phyloP scores from a whole-genome alignment of 2,329 filamentous ascomycete genomes.

The Epichloe glyceriae region DNA sequence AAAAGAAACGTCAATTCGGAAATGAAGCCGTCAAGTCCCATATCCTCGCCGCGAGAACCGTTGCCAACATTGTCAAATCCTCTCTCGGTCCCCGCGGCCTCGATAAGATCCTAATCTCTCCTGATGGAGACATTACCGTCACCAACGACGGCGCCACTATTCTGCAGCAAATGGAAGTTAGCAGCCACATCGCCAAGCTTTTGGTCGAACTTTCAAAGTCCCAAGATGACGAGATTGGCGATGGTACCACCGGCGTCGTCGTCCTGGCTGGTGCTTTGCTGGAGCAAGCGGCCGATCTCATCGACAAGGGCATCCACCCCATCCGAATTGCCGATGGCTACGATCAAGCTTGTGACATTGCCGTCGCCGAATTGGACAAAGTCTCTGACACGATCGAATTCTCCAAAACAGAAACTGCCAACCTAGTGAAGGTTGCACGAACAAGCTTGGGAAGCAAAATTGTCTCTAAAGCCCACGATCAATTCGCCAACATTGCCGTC shows the following conservation, averaged over 20 bases:
- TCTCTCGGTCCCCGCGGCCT: constrained; percentile 90
- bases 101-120: constrained; percentile 98
- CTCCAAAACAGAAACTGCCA: constrained; percentile 62
- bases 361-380: constrained; percentile 78
- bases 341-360: constrained; percentile 94
- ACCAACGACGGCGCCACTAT: constrained; percentile 99
- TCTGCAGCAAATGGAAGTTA: constrained; percentile 95
- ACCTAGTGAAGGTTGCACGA: constrained; percentile 87
- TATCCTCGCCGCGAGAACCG: constrained; percentile 90
- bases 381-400: constrained; percentile 91
- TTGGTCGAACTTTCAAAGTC: constrained; percentile 96
- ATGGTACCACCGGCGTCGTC: constrained; percentile 95
- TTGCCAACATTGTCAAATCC: constrained; percentile 94
- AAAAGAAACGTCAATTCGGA: constrained; percentile 92
- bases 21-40: constrained; percentile 97
- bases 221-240: constrained; percentile 96
- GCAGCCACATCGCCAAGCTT: constrained; percentile 95
- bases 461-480: constrained; percentile 95
- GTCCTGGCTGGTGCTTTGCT: constrained; percentile 88
- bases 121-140: constrained; percentile 96
- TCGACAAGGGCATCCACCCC: constrained; percentile 99
- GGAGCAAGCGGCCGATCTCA: constrained; percentile 92
- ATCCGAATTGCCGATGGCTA: constrained; percentile 98
- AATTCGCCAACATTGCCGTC: constrained; percentile 93
- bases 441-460: constrained; percentile 98